Conservation (phyloP, 371 early-diverging fungal genomes). For the Mycotypha africana region DNA sequence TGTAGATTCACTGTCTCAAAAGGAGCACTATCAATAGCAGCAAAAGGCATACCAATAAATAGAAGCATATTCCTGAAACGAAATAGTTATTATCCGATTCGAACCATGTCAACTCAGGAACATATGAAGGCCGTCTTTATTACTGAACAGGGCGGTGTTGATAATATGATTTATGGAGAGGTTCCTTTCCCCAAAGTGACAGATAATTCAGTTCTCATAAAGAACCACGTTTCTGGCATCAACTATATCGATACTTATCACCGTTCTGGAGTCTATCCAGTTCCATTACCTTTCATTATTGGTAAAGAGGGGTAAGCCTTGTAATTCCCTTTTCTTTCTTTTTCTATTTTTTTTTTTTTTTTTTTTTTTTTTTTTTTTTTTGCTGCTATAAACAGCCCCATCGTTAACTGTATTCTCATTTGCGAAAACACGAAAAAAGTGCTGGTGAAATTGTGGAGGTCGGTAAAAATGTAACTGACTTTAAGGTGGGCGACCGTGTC, state of each 20-base stretch:
- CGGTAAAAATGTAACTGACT: slow-evolving; percentile 59
- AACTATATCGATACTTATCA: slow-evolving; percentile 95
- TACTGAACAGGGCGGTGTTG: slow-evolving; percentile 63
- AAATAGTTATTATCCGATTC: too few species aligned
- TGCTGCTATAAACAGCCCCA: too few species aligned
- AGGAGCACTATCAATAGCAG: too few species aligned
- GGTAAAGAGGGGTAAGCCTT: slow-evolving; percentile 70
- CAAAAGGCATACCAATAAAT: too few species aligned
- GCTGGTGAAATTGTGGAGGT: slow-evolving; percentile 79
- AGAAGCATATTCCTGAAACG: too few species aligned
- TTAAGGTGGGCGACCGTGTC: slow-evolving; percentile 81
- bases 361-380: neutral
- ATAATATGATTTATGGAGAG: slow-evolving; percentile 56
- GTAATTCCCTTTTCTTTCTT: neutral
- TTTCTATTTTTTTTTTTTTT: too few species aligned
- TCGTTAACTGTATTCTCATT: too few species aligned
- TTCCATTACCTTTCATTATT: slow-evolving; percentile 62
- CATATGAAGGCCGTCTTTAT: slow-evolving; percentile 74
- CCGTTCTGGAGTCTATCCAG: slow-evolving; percentile 79
- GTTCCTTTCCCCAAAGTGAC: slow-evolving; percentile 43
- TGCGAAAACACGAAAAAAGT: slow-evolving; percentile 18
- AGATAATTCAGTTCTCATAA: slow-evolving; percentile 64
- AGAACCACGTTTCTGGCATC: slow-evolving; percentile 74
- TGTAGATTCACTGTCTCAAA: too few species aligned
- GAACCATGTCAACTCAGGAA: too few species aligned